Conservation (phyloP, 257 asterid genomes). For the Forsythia suspensa region DNA sequence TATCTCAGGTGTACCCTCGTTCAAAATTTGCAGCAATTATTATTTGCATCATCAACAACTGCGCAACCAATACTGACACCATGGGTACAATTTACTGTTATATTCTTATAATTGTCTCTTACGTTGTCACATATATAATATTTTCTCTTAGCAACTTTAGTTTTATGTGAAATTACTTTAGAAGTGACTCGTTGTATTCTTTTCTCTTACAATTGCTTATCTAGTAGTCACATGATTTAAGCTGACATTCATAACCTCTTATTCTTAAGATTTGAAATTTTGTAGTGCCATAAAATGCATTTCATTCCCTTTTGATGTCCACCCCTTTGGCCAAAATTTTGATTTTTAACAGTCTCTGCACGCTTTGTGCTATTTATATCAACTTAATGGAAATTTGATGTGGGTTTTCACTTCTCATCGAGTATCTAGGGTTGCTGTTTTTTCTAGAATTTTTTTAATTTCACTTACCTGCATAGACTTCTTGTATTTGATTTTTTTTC, state of each 20-base stretch:
- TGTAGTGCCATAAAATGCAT: neutral
- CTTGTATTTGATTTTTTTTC: neutral
- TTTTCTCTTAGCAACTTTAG: neutral
- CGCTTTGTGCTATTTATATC: neutral
- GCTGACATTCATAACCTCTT: neutral
- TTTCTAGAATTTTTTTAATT: neutral
- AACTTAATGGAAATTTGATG: neutral
- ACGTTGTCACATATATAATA: neutral
- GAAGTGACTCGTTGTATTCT: neutral
- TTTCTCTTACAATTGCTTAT: neutral
- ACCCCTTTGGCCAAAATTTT: neutral
- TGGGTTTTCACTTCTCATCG: neutral
- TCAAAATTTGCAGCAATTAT: conserved; percentile 89
- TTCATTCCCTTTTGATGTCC: neutral
- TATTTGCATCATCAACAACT: conserved; percentile 97
- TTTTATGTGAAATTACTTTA: neutral
- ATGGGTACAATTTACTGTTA: conserved; percentile 52
- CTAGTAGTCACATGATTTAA: no score
- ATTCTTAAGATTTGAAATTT: neutral
- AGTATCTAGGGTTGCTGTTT: neutral
- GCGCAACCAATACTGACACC: conserved; percentile 96
- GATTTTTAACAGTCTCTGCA: neutral
- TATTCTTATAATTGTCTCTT: neutral
- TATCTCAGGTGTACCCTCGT: conserved; percentile 83
- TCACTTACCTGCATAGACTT: neutral